These are phyloP conservation scores for Agapanthus africanus DNA, from an alignment of 106 monocot genomes.

Conservation along the genomic window DNA sequence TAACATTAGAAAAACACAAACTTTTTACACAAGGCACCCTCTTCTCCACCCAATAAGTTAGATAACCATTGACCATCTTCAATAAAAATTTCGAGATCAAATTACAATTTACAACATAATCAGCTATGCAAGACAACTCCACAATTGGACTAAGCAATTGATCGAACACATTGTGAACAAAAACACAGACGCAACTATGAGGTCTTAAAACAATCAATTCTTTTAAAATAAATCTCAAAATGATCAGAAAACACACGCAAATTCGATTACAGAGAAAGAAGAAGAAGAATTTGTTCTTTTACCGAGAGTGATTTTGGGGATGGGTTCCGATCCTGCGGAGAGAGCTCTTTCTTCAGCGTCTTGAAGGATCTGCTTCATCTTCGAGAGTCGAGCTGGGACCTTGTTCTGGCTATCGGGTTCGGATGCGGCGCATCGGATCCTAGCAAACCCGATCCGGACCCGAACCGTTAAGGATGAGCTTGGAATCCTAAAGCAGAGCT, in stretches of 20 bases:
- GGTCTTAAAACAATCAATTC: no score
- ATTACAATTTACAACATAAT: neutral
- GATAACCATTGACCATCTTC: neutral
- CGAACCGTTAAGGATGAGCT: neutral
- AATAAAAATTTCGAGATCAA: neutral
- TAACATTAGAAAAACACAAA: no score
- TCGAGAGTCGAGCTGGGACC: slow-evolving; percentile 33
- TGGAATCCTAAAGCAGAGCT: slow-evolving; percentile 3
- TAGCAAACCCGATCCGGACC: slow-evolving; percentile 12
- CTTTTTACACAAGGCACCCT: no score
- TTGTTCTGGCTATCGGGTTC: slow-evolving; percentile 22
- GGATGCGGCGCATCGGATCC: slow-evolving; percentile 19
- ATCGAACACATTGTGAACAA: neutral
- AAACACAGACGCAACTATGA: neutral
- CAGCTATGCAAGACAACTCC: neutral
- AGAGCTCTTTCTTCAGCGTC: slow-evolving; percentile 45
- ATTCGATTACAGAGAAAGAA: no score
- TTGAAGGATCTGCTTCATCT: slow-evolving; percentile 45
- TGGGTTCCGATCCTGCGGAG: slow-evolving; percentile 30
- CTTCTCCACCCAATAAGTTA: neutral
- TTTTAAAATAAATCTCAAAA: no score
- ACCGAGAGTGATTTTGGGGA: slow-evolving; percentile 54
- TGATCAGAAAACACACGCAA: no score
- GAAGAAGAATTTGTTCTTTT: no score
- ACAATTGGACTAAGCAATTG: no score